Evolutionary conservation across 1,139 yeast species (phyloP), one percentile per base, ranked within the genome.

Genomic region (Yamadazyma jaroonii): DNA sequence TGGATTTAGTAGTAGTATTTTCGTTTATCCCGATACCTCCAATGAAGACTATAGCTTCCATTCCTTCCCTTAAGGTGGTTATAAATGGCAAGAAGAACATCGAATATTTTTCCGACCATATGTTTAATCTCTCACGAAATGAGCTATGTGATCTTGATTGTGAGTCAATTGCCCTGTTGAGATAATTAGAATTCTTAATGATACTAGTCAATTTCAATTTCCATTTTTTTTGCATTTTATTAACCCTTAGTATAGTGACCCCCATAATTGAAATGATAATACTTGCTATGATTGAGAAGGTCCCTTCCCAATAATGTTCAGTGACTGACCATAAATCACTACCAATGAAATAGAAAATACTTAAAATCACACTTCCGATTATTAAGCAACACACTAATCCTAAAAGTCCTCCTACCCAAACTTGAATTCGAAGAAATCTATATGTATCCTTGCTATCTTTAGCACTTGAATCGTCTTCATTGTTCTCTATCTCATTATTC

Each of bases 211-310:
- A 72, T 59, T 85, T 86, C 40, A 76, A 63, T 52, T 84, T 78
- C 97, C 97, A 89, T 61, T 88, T 88, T 44, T 79, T 79, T 62
- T 86, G 87, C 88, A 88, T 79, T 36, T 57, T 63, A 40, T 58
- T 66, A 17, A 70, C 72, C 26, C 75, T 52, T 25, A 70, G 54
- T 10, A 70, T 65, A 39, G 69, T 67, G 14, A 67, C 48, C 1
- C 75, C 76, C 76, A 70, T 70, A 5, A 64, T 57, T 1, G 75
- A 67, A 13, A 70, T 70, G 32, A 70, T 67, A 6, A 67, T 45
- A 45, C 73, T 65, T 28, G 76, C 74, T 15, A 68, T 31, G 3
- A 70, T 66, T 2, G 74, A 68, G 39, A 70, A 70, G 1, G 63
- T 54, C 1, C 74, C 74, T 45, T 69, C 75, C 75, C 75, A 70